phyloP scores from a whole-genome alignment of 305 asterid species.

The Fraxinus xanthoxyloides region DNA sequence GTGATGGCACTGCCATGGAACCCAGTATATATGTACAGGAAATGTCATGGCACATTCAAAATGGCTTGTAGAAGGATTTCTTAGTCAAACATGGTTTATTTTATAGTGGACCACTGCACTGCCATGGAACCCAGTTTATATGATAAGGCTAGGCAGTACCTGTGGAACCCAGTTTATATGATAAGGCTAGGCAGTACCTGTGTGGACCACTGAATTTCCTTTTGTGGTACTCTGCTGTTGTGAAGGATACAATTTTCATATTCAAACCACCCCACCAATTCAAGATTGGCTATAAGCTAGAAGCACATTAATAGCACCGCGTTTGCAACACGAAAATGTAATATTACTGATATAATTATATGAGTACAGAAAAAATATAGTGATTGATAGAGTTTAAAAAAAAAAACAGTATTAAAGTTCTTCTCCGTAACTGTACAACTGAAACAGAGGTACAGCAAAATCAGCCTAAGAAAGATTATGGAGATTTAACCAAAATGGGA shows the following conservation, averaged over 20 bases:
- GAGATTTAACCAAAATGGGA: not conserved
- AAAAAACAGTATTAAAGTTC: not conserved
- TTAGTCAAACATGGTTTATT: not conserved
- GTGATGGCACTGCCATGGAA: too few relatives aligned
- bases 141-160: not conserved
- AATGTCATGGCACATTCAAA: not conserved
- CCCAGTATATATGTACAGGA: not conserved
- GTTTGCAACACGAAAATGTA: not conserved
- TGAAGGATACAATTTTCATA: not conserved
- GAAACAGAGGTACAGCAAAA: not conserved
- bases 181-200: not conserved
- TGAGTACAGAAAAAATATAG: constrained; percentile 9
- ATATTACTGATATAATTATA: not conserved
- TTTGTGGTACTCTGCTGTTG: not conserved
- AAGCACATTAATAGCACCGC: not conserved
- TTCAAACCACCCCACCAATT: not conserved
- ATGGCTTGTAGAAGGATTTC: not conserved
- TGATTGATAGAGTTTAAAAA: not conserved
- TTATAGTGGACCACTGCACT: not conserved
- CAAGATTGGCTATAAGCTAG: not conserved
- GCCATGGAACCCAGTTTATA: not conserved
- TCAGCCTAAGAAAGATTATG: not conserved
- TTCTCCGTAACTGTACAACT: not conserved
- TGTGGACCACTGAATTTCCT: not conserved
- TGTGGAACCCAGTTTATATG: not conserved